Evolutionary conservation across 2,329 filamentous ascomycete genomes (phyloP), one percentile per base, ranked within the genome.

Genomic region (Cercospora nicotianae): DNA sequence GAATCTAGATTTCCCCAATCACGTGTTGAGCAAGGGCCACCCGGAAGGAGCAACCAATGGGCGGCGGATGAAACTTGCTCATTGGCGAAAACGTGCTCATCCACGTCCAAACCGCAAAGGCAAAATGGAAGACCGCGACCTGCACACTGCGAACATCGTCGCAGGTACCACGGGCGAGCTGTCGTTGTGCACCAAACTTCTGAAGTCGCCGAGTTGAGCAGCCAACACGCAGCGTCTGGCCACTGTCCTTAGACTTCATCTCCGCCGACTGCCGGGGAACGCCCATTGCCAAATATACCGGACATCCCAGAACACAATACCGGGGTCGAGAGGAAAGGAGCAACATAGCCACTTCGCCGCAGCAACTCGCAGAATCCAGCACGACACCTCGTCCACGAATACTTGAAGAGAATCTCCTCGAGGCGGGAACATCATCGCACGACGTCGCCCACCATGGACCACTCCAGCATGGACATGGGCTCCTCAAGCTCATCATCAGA

Each of bases 401-500:
- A 13, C 31, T 13, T 7, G 6, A 61, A 20, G 42, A 2, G 2
- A 9, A 45, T 45, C 18, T 1, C 9, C 10, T 23, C n/a, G 8
- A 48, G 4, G 42, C 9, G 6, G n/a, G 18, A 53, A 28, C 5
- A 23, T 33, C 31, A 39, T 2, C n/a, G 5, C 12, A 13, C 28
- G 9, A 31, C 0, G 1, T 18, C 53, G 10, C 53, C 7, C 48
- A 33, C 16, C 42, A 66, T 60, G 63, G 64, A 66, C 31, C 42
- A 68, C 57, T 60, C 63, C 9, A 39, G n/a, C 48, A 64, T 64
- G 62, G 60, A 63, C 48, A 66, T 66, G 63, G 39, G 60, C 36
- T 31, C 45, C 12, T 59, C 59, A 20, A 51, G 33, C 20, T 30
- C n/a, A 39, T 28, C 16, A 61, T 51, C 45, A 51, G 45, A 23